phyloP scores from a whole-genome alignment of 306 rosid species.

The Erythrophleum fordii region DNA sequence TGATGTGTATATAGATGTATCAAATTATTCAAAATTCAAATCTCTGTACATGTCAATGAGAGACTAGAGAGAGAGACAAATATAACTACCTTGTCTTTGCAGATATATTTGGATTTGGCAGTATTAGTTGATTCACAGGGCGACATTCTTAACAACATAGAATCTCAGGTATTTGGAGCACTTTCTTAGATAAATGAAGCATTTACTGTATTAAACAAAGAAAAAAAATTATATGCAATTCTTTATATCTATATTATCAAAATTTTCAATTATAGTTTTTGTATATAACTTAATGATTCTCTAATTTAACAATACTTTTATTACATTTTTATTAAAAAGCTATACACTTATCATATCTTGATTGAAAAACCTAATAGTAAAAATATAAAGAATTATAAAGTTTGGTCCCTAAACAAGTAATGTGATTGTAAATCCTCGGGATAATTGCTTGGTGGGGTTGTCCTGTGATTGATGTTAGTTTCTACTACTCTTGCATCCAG shows the following conservation, averaged over 20 bases:
- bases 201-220: not conserved
- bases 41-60: not conserved
- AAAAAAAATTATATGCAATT: no score
- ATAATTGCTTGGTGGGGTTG: not conserved
- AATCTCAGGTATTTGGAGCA: constrained; percentile 68
- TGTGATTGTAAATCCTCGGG: not conserved
- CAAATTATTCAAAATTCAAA: not conserved
- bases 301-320: no score
- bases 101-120: constrained; percentile 93
- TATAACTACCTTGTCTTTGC: constrained; percentile 35
- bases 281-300: no score
- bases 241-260: no score
- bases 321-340: no score
- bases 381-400: no score
- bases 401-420: no score
- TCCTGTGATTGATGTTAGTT: not conserved
- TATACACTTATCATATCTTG: no score
- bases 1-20: not conserved
- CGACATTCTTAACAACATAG: constrained; percentile 90
- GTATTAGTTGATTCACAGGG: constrained; percentile 95
- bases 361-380: no score
- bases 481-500: constrained; percentile 39
- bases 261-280: no score
- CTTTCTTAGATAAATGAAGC: not conserved
- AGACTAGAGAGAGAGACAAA: not conserved